phyloP scores from a whole-genome alignment of 352 stramenopile genomes.

The Albugo candida region DNA sequence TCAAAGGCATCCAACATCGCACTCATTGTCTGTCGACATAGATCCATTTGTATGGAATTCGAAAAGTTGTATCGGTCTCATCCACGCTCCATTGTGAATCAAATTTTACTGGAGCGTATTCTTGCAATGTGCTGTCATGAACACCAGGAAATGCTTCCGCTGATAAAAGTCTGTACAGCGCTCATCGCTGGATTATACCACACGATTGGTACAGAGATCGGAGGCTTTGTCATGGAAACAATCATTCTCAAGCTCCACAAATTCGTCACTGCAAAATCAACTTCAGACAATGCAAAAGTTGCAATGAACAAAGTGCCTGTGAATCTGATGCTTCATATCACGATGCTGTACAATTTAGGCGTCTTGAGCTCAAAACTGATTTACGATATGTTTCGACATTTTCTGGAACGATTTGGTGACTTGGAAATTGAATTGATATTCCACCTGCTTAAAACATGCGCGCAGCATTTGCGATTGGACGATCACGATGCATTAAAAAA shows the following conservation, averaged over 20 bases:
- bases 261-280: conserved; percentile 10
- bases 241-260: conserved; percentile 34
- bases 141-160: conserved; percentile 49
- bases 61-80: conserved; percentile 63
- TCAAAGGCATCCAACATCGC: neutral
- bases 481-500: conserved; percentile 69
- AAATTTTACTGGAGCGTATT: conserved; percentile 48
- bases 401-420: conserved; percentile 49
- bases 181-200: conserved; percentile 57
- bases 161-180: conserved; percentile 56
- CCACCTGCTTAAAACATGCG: conserved; percentile 61
- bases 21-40: conserved; percentile 1
- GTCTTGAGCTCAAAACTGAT: conserved; percentile 78
- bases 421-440: conserved; percentile 79
- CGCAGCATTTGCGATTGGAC: conserved; percentile 63
- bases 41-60: conserved; percentile 52
- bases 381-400: conserved; percentile 78
- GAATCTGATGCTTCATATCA: conserved; percentile 76
- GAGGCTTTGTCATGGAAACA: conserved; percentile 69
- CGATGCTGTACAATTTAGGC: conserved; percentile 82
- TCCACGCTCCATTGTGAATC: conserved; percentile 47
- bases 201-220: conserved; percentile 51
- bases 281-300: conserved; percentile 13
- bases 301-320: conserved; percentile 35
- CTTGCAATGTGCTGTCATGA: conserved; percentile 35